These are phyloP conservation scores for Yamadazyma blattariae DNA, from an alignment of 1,139 yeast genomes.

Conservation along the genomic window DNA sequence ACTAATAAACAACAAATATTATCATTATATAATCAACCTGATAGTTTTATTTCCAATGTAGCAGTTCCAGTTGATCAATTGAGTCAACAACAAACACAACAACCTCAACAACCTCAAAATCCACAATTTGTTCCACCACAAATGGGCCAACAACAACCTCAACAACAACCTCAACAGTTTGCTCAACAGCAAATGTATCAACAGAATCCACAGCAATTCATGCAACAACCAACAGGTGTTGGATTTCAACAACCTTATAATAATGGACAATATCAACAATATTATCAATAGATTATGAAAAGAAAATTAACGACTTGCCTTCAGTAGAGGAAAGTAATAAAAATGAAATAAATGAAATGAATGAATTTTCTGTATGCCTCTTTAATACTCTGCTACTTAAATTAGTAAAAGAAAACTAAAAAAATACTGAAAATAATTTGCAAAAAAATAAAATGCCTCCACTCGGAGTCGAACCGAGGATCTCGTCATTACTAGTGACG, in stretches of 20 bases:
- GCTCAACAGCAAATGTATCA: slow-evolving; percentile 10
- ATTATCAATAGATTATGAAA: slow-evolving; percentile 4
- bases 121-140: slow-evolving; percentile 15
- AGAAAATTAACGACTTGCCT: too few species aligned
- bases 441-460: slow-evolving; percentile 50
- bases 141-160: not conserved
- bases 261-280: slow-evolving; percentile 6
- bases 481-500: slow-evolving; percentile 89
- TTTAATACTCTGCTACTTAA: too few species aligned
- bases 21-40: slow-evolving; percentile 41
- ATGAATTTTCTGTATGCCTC: too few species aligned
- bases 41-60: slow-evolving; percentile 24
- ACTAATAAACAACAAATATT: slow-evolving; percentile 41
- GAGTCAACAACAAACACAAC: slow-evolving; percentile 18
- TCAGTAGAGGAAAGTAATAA: too few species aligned
- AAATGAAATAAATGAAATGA: too few species aligned
- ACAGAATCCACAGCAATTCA: slow-evolving; percentile 16
- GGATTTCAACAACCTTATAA: slow-evolving; percentile 11
- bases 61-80: slow-evolving; percentile 19
- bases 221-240: slow-evolving; percentile 11
- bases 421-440: too few species aligned
- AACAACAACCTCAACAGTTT: not conserved
- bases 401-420: too few species aligned
- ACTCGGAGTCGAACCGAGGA: slow-evolving; percentile 85
- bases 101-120: slow-evolving; percentile 18